Evolutionary conservation across 176 grass and related monocot genomes (phyloP).

Genomic region (Themeda triandra): DNA sequence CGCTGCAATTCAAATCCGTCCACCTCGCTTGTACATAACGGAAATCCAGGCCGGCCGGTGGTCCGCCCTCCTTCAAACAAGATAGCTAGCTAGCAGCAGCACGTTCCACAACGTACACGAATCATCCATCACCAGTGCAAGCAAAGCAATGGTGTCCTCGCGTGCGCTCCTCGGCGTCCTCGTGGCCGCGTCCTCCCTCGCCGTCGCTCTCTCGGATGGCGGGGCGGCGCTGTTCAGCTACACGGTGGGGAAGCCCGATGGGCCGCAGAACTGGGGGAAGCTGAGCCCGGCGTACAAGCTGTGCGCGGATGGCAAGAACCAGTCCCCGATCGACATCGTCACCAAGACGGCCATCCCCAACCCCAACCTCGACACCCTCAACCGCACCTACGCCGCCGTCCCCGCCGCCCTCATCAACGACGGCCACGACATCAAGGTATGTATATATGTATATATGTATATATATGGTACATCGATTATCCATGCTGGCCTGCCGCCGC

Average conservation of each 20-base stretch:
- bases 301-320: conserved; percentile 45
- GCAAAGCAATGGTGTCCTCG: neutral
- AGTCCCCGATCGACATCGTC: conserved; percentile 77
- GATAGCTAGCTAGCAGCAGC: no score
- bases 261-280: conserved; percentile 64
- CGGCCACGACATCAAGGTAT: conserved; percentile 46
- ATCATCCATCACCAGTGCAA: no score
- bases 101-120: no score
- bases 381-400: conserved; percentile 34
- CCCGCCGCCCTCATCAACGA: conserved; percentile 51
- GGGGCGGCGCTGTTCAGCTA: conserved; percentile 10
- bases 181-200: conserved; percentile 7
- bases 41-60: no score
- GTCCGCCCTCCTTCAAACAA: no score
- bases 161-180: neutral
- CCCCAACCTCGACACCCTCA: conserved; percentile 10
- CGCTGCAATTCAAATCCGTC: no score
- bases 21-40: neutral
- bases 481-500: no score
- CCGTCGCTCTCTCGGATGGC: conserved; percentile 2
- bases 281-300: conserved; percentile 41
- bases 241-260: neutral
- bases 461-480: no score
- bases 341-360: conserved; percentile 11
- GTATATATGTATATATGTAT: no score